Conservation (phyloP, 2,329 filamentous ascomycete genomes). For the Ploettnerulaceae sp. region DNA sequence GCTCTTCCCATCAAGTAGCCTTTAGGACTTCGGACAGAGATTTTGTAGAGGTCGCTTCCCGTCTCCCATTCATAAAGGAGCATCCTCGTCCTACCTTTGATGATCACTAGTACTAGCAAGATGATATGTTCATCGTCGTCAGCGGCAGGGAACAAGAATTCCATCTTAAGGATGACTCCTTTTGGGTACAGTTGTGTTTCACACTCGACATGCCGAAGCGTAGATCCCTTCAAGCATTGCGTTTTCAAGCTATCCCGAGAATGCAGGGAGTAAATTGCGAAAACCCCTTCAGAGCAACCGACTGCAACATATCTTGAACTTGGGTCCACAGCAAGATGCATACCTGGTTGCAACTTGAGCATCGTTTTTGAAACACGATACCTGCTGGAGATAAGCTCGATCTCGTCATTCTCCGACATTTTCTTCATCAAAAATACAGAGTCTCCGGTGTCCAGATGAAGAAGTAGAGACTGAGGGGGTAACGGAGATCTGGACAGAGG, state of each 20-base stretch:
- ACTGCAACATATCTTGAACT: slow-evolving; percentile 65
- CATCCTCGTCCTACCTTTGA: slow-evolving; percentile 46
- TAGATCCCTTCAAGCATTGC: slow-evolving; percentile 43
- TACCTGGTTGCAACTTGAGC: slow-evolving; percentile 51
- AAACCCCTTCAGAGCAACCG: slow-evolving; percentile 62
- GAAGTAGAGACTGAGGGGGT: slow-evolving; percentile 75
- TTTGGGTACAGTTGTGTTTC: slow-evolving; percentile 41
- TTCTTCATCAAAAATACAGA: slow-evolving; percentile 72
- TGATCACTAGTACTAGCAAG: slow-evolving; percentile 61
- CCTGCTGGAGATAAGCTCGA: slow-evolving; percentile 47
- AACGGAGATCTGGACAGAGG: slow-evolving; percentile 33
- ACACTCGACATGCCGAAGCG: slow-evolving; percentile 54
- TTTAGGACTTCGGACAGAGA: slow-evolving; percentile 43
- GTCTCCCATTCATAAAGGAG: slow-evolving; percentile 58
- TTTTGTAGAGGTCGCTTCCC: slow-evolving; percentile 43
- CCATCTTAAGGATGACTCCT: slow-evolving; percentile 78
- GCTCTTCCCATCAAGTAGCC: slow-evolving; percentile 48
- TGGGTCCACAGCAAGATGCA: slow-evolving; percentile 71
- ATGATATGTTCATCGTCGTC: slow-evolving; percentile 67
- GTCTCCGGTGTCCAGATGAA: slow-evolving; percentile 69
- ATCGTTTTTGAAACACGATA: slow-evolving; percentile 47
- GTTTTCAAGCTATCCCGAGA: slow-evolving; percentile 46
- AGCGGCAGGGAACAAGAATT: slow-evolving; percentile 71
- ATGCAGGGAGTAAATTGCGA: slow-evolving; percentile 68
- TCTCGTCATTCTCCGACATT: slow-evolving; percentile 39